These are phyloP conservation scores for Tolypocladium album DNA, from an alignment of 2,329 filamentous ascomycete genomes.

Conservation along the genomic window DNA sequence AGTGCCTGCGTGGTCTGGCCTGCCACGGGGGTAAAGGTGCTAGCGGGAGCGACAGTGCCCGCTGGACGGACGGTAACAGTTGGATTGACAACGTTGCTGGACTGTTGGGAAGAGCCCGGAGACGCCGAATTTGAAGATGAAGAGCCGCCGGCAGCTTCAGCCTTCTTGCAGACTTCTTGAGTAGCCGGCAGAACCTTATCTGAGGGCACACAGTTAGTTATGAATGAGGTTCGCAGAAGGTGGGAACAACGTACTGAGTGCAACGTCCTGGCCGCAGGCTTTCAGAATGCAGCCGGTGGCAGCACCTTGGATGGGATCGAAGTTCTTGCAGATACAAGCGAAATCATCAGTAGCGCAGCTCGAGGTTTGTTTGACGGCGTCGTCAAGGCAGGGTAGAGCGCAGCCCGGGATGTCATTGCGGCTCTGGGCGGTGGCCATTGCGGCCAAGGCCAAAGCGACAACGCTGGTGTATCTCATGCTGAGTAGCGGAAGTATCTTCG, in stretches of 20 bases:
- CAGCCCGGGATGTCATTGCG: slow-evolving; percentile 16
- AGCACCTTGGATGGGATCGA: slow-evolving; percentile 12
- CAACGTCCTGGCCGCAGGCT: slow-evolving; percentile 16
- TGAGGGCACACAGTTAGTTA: slow-evolving; percentile 1
- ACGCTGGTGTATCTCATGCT: slow-evolving; percentile 8
- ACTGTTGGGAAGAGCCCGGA: neutral
- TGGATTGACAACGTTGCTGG: neutral
- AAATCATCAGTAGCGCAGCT: slow-evolving; percentile 14
- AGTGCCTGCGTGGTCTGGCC: neutral
- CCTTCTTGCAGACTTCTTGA: slow-evolving; percentile 11
- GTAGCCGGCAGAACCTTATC: slow-evolving; percentile 19
- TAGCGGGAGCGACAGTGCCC: neutral
- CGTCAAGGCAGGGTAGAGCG: slow-evolving; percentile 15
- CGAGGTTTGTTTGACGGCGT: slow-evolving; percentile 13
- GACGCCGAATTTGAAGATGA: neutral
- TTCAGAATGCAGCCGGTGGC: slow-evolving; percentile 17
- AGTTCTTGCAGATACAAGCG: slow-evolving; percentile 15
- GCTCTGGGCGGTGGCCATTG: slow-evolving; percentile 13
- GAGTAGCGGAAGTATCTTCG: slow-evolving; percentile 5
- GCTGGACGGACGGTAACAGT: neutral
- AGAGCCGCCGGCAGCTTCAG: neutral
- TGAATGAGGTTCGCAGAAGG: neutral
- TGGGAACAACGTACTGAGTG: slow-evolving; percentile 15
- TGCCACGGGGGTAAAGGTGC: neutral
- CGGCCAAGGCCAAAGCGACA: slow-evolving; percentile 11